These are phyloP conservation scores for Globisporangium viniferum DNA, from an alignment of 352 stramenopile species.

Conservation along the genomic window DNA sequence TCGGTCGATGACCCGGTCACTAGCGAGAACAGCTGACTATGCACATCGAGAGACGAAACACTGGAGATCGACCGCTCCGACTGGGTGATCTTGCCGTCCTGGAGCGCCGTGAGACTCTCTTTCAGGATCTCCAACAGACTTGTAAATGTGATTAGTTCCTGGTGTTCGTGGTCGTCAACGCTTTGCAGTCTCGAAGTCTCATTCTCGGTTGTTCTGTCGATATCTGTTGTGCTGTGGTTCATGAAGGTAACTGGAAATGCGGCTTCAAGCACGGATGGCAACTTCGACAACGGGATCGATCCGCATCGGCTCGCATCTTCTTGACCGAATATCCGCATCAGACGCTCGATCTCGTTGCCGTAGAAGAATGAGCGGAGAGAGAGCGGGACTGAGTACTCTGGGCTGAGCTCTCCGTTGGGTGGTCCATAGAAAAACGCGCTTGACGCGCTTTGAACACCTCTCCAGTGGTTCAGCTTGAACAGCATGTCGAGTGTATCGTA, in stretches of 20 bases:
- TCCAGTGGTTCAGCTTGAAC: constrained; percentile 42
- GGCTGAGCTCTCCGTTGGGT: not conserved
- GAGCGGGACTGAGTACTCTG: constrained; percentile 29
- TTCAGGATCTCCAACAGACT: constrained; percentile 27
- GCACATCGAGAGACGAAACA: constrained; percentile 31
- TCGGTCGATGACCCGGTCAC: constrained; percentile 31
- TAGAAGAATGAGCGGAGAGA: constrained; percentile 29
- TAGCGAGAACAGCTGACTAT: constrained; percentile 23
- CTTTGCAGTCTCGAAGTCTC: not conserved
- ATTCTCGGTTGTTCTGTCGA: not conserved
- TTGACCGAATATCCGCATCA: constrained; percentile 27
- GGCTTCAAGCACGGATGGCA: constrained; percentile 21
- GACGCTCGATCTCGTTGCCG: constrained; percentile 32
- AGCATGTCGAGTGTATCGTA: constrained; percentile 33
- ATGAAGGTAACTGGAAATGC: constrained; percentile 18
- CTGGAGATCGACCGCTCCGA: constrained; percentile 1
- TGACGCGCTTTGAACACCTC: constrained; percentile 28
- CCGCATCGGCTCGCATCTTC: constrained; percentile 8
- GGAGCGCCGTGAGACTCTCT: constrained; percentile 19
- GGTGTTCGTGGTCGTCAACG: not conserved
- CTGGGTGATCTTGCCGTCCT: not conserved
- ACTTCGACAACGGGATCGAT: constrained; percentile 14
- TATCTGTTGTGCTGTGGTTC: not conserved
- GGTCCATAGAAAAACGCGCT: constrained; percentile 25
- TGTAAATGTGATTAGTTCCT: constrained; percentile 24